phyloP scores from a whole-genome alignment of 768 basidiomycete species.

The Phallus indusiatus region DNA sequence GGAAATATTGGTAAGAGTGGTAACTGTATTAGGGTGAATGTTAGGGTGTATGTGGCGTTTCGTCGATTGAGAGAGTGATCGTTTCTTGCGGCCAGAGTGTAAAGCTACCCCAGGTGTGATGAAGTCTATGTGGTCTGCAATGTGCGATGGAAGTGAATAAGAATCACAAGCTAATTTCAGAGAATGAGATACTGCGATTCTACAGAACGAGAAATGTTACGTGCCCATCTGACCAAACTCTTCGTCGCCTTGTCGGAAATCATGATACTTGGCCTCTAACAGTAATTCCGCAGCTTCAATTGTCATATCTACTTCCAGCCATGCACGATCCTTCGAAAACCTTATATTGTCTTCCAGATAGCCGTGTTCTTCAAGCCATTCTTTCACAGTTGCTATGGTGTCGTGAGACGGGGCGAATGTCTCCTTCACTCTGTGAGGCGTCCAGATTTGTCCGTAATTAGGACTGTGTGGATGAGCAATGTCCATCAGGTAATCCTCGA shows the following conservation, averaged over 20 bases:
- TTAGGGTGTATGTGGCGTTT: not conserved
- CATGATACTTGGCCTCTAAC: constrained; percentile 35
- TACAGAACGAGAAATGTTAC: constrained; percentile 33
- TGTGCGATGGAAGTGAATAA: constrained; percentile 13
- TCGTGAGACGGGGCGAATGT: constrained; percentile 24
- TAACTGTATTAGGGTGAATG: no score
- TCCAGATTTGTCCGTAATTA: constrained; percentile 28
- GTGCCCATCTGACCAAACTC: constrained; percentile 17
- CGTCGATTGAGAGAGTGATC: not conserved
- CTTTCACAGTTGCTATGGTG: constrained; percentile 19
- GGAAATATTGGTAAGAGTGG: not conserved
- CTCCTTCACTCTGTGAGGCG: constrained; percentile 19
- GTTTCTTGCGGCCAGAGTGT: not conserved
- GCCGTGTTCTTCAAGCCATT: constrained; percentile 24
- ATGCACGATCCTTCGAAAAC: constrained; percentile 17
- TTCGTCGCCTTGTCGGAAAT: not conserved
- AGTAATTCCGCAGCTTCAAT: constrained; percentile 33
- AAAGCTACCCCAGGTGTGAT: constrained; percentile 14
- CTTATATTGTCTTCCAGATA: constrained; percentile 18
- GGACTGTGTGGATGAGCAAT: constrained; percentile 29
- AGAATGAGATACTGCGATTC: constrained; percentile 22
- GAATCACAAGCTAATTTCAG: constrained; percentile 11
- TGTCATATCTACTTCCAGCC: constrained; percentile 30
- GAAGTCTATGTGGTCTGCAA: constrained; percentile 13
- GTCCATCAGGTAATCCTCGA: constrained; percentile 23